phyloP scores from a whole-genome alignment of 768 basidiomycete species.

The Lyophyllum shimeji region DNA sequence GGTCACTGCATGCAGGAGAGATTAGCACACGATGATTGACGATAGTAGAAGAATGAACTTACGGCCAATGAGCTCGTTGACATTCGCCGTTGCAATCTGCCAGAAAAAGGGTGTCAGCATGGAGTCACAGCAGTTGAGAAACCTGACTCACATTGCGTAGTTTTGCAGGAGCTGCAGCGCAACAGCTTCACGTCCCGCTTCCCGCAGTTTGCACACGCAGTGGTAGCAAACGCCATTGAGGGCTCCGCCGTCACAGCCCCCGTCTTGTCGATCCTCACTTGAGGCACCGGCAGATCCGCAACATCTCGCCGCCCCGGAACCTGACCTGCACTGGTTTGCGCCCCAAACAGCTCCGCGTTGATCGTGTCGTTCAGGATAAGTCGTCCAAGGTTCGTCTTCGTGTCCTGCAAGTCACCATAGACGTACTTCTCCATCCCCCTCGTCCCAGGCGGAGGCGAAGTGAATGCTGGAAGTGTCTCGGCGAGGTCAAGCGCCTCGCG shows the following conservation, averaged over 20 bases:
- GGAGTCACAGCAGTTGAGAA: neutral
- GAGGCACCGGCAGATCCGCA: conserved; percentile 15
- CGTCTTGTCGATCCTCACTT: conserved; percentile 19
- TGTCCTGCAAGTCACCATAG: conserved; percentile 18
- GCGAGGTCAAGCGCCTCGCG: conserved; percentile 29
- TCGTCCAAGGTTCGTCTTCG: conserved; percentile 22
- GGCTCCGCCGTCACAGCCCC: conserved; percentile 13
- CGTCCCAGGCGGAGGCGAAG: conserved; percentile 7
- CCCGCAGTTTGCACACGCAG: conserved; percentile 27
- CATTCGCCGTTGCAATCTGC: conserved; percentile 6
- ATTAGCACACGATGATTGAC: neutral
- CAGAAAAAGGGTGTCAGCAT: neutral
- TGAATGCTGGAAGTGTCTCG: conserved; percentile 22
- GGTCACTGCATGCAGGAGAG: neutral
- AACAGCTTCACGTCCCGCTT: conserved; percentile 25
- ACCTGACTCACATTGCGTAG: conserved; percentile 24
- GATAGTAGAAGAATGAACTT: neutral
- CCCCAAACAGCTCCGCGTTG: conserved; percentile 15
- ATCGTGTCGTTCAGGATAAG: conserved; percentile 24
- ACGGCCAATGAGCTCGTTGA: conserved; percentile 10
- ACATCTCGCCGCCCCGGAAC: conserved; percentile 22
- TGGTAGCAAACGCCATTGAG: conserved; percentile 26
- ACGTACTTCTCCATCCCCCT: conserved; percentile 24
- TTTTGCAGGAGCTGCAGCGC: conserved; percentile 26
- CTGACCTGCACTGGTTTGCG: conserved; percentile 1